A percentile compares a stretch with the other conserved stretches of the same genome.
phyloP scores from a whole-genome alignment of 805 yeast genomes.

The Barnettozyma sp. region DNA sequence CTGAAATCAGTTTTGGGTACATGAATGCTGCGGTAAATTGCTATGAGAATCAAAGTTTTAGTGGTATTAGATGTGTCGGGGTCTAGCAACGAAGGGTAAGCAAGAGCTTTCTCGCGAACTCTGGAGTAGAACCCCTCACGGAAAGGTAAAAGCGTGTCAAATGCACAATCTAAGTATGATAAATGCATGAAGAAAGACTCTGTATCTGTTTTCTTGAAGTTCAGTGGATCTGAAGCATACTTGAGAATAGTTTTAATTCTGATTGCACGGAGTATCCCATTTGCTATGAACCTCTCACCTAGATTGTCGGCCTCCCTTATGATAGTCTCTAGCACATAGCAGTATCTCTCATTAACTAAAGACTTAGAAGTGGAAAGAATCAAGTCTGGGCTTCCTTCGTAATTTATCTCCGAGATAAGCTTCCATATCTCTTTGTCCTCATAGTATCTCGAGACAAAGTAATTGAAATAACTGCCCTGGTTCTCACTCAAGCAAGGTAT shows the following conservation, averaged over 20 bases:
- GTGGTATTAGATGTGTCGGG: slow-evolving; percentile 1
- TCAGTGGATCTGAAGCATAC: neutral
- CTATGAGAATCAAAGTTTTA: slow-evolving; percentile 1
- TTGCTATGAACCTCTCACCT: slow-evolving; percentile 3
- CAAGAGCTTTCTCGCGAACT: neutral
- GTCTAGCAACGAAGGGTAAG: neutral
- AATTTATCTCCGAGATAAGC: neutral
- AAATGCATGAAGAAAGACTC: slow-evolving; percentile 13
- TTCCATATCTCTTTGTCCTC: neutral
- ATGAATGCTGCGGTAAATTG: neutral
- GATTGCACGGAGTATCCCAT: slow-evolving; percentile 3
- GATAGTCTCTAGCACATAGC: neutral
- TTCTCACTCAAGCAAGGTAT: neutral
- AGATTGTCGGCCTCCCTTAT: neutral
- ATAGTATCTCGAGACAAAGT: neutral
- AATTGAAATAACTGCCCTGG: neutral
- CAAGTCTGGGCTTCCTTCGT: neutral
- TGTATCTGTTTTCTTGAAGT: slow-evolving; percentile 1
- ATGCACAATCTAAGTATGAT: slow-evolving; percentile 16
- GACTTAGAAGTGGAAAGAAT: neutral
- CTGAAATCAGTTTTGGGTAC: slow-evolving; percentile 4
- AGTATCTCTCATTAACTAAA: neutral
- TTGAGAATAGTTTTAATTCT: slow-evolving; percentile 1
- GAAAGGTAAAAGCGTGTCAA: slow-evolving; percentile 14
- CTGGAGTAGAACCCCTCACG: slow-evolving; percentile 8